These are phyloP conservation scores for Colletotrichum trifolii DNA, from an alignment of 2,329 filamentous ascomycete species.

Conservation along the genomic window DNA sequence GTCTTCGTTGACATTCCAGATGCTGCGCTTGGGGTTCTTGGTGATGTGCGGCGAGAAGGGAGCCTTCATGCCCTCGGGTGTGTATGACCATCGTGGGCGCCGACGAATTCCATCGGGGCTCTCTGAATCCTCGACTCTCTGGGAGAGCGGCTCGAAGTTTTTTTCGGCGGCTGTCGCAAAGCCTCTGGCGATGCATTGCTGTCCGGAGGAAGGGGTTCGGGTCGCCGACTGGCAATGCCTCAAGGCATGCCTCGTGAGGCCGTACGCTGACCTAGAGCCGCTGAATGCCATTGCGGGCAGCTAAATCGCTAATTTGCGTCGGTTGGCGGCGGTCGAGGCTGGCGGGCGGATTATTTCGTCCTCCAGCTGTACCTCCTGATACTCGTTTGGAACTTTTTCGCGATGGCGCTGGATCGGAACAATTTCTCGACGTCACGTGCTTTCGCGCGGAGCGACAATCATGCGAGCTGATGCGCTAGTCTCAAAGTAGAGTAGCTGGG, in stretches of 20 bases:
- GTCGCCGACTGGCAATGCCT: slow-evolving; percentile 34
- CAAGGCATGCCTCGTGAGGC: slow-evolving; percentile 33
- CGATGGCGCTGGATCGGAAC: slow-evolving; percentile 31
- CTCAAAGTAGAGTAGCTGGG: fast-evolving
- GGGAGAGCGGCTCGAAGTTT: slow-evolving; percentile 31
- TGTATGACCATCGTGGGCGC: slow-evolving; percentile 75
- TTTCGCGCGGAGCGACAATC: slow-evolving; percentile 28
- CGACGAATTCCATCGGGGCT: slow-evolving; percentile 23
- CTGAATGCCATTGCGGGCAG: slow-evolving; percentile 34
- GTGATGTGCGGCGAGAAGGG: slow-evolving; percentile 71
- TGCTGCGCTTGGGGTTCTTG: slow-evolving; percentile 62
- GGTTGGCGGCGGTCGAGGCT: neutral
- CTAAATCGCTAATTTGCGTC: neutral
- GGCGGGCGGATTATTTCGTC: slow-evolving; percentile 16
- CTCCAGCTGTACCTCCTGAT: slow-evolving; percentile 26
- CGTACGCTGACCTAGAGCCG: slow-evolving; percentile 32
- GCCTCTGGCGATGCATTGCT: slow-evolving; percentile 26
- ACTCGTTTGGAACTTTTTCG: slow-evolving; percentile 35
- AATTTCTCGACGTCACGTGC: slow-evolving; percentile 36
- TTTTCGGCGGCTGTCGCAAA: slow-evolving; percentile 31
- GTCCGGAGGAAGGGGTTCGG: slow-evolving; percentile 20
- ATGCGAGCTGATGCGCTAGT: slow-evolving; percentile 24
- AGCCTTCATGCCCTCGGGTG: slow-evolving; percentile 76
- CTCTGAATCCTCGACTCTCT: slow-evolving; percentile 21
- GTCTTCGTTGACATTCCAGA: slow-evolving; percentile 80